These are phyloP conservation scores for Helicostylum pulchrum DNA, from an alignment of 192 early-diverging fungal genomes.

Conservation along the genomic window DNA sequence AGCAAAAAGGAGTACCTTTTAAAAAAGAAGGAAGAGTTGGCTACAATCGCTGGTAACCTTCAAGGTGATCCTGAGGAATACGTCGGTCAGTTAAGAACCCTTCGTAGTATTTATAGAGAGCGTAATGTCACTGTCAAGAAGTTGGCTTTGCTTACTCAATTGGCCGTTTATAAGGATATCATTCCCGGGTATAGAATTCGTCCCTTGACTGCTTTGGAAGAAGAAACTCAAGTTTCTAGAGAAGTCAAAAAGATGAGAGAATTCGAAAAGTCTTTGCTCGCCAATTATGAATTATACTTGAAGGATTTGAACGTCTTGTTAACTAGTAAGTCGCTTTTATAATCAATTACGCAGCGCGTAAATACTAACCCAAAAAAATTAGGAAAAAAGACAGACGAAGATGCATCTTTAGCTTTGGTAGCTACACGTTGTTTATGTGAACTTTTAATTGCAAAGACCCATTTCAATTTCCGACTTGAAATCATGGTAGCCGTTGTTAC, in stretches of 20 bases:
- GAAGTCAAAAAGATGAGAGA: constrained; percentile 87
- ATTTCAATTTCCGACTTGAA: constrained; percentile 96
- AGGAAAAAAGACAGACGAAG: constrained; percentile 36
- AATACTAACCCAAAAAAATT: too few species aligned
- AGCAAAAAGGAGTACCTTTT: constrained; percentile 56
- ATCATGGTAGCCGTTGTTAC: constrained; percentile 80
- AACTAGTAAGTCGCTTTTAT: constrained; percentile 36
- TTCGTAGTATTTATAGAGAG: constrained; percentile 65
- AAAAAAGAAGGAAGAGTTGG: constrained; percentile 76
- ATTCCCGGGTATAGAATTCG: constrained; percentile 94
- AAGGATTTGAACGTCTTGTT: constrained; percentile 59
- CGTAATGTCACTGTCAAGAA: constrained; percentile 64
- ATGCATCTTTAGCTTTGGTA: constrained; percentile 43
- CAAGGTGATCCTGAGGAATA: constrained; percentile 80
- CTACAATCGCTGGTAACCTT: constrained; percentile 69
- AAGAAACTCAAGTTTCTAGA: constrained; percentile 72
- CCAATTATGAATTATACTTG: constrained; percentile 83
- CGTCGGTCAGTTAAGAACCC: constrained; percentile 63
- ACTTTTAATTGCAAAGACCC: constrained; percentile 75
- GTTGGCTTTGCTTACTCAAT: constrained; percentile 79
- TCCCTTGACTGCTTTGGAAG: constrained; percentile 79
- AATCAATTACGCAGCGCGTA: too few species aligned
- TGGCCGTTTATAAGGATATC: constrained; percentile 94
- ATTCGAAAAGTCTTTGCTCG: constrained; percentile 79
- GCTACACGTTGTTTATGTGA: constrained; percentile 82